Evolutionary conservation across 2,329 filamentous ascomycete genomes (phyloP).

Genomic region (Ceratocystis smalleyi): DNA sequence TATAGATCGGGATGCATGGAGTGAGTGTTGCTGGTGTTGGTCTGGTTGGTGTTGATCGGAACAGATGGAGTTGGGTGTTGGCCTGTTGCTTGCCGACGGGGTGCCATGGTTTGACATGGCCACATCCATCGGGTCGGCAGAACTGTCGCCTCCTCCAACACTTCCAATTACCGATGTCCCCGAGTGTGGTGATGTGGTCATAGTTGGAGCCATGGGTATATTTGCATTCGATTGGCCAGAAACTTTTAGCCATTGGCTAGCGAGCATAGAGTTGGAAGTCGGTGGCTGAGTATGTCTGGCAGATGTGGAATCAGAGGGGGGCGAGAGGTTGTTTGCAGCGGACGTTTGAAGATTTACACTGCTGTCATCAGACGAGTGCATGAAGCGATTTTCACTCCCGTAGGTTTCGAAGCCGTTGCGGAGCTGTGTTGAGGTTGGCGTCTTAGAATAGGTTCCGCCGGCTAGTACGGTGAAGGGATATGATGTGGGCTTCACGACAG

Average conservation of each 20-base stretch:
- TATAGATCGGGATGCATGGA: background rate
- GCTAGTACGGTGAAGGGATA: background rate
- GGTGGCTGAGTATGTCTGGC: background rate
- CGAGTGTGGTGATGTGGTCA: background rate
- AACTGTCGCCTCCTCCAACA: background rate
- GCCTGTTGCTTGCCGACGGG: slow-evolving; percentile 1
- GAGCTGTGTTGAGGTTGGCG: background rate
- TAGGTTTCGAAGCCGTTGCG: slow-evolving; percentile 29
- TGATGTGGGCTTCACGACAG: background rate
- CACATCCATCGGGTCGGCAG: background rate
- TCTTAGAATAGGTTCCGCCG: background rate
- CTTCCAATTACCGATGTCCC: background rate
- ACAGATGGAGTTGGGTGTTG: slow-evolving; percentile 11
- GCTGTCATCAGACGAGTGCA: slow-evolving; percentile 28
- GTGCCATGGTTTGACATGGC: slow-evolving; percentile 8
- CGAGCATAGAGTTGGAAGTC: background rate
- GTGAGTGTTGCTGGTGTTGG: slow-evolving; percentile 6
- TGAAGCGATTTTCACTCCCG: slow-evolving; percentile 30
- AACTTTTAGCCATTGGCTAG: background rate
- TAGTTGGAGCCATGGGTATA: background rate
- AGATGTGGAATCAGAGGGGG: background rate
- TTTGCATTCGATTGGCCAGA: background rate
- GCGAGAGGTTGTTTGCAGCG: slow-evolving; percentile 25
- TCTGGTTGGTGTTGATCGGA: slow-evolving; percentile 11
- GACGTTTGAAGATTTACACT: slow-evolving; percentile 27